A percentile compares a stretch with the other conserved stretches of the same genome.
phyloP scores from a whole-genome alignment of 1,284 basidiomycete species.

The Papiliotrema nemorosa region DNA sequence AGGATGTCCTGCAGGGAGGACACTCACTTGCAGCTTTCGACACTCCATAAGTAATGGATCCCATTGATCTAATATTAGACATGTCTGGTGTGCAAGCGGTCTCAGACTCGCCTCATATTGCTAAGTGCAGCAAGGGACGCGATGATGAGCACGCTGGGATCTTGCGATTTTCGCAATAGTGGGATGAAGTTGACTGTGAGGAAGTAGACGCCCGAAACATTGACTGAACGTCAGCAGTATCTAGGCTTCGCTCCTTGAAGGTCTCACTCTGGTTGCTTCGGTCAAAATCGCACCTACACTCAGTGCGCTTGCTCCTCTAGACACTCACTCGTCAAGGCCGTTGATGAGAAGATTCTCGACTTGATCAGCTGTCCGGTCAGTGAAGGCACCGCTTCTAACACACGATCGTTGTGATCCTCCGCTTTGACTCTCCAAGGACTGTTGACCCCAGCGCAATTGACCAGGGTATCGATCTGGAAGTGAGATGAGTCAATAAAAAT shows the following conservation, averaged over 20 bases:
- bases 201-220: conserved; percentile 35
- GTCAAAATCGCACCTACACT: not conserved
- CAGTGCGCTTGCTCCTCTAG: no score
- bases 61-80: conserved; percentile 15
- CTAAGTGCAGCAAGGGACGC: conserved; percentile 42
- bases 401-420: conserved; percentile 27
- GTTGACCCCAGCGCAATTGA: conserved; percentile 13
- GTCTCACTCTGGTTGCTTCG: no score
- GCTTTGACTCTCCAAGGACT: not conserved
- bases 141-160: conserved; percentile 42
- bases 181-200: conserved; percentile 44
- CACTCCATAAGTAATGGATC: conserved; percentile 25
- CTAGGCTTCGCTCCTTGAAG: conserved; percentile 29
- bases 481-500: no score
- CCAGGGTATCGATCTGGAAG: conserved; percentile 10
- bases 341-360: conserved; percentile 16
- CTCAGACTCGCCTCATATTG: conserved; percentile 33
- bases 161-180: conserved; percentile 35
- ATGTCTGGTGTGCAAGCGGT: not conserved
- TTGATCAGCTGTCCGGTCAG: conserved; percentile 21
- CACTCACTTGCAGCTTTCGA: no score
- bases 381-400: conserved; percentile 17
- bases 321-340: conserved; percentile 15
- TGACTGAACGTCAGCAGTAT: no score
- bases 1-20: not conserved